Percentiles rank a stretch among this genome's conserved stretches.
Evolutionary conservation across 1,139 yeast genomes (phyloP).

Genomic region (Torulaspora globosa): DNA sequence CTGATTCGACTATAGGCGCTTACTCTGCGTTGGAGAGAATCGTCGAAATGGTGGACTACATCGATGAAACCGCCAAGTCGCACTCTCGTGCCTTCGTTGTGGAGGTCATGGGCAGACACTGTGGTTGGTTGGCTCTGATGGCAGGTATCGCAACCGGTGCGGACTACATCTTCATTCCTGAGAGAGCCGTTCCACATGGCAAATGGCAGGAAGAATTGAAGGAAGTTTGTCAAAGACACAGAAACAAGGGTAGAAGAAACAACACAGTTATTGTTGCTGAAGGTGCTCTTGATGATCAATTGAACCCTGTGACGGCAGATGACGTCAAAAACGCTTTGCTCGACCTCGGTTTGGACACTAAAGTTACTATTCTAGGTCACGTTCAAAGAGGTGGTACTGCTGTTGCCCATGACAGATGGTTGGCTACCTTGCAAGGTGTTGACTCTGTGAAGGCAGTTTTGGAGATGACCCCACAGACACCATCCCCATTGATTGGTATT

Average conservation of each 20-base stretch:
- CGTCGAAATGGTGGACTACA: slow-evolving; percentile 72
- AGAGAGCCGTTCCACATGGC: slow-evolving; percentile 59
- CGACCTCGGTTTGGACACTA: slow-evolving; percentile 68
- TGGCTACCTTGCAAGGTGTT: slow-evolving; percentile 79
- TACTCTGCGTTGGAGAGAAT: slow-evolving; percentile 73
- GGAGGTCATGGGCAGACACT: slow-evolving; percentile 88
- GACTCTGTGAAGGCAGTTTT: slow-evolving; percentile 77
- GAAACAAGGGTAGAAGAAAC: slow-evolving; percentile 68
- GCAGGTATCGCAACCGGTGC: slow-evolving; percentile 82
- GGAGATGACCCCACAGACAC: slow-evolving; percentile 64
- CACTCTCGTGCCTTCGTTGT: slow-evolving; percentile 81
- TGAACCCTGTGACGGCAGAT: slow-evolving; percentile 60
- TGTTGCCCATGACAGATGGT: slow-evolving; percentile 68
- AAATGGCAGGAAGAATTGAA: slow-evolving; percentile 68
- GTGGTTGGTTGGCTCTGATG: slow-evolving; percentile 85
- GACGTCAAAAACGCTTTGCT: slow-evolving; percentile 68
- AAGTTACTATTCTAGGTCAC: slow-evolving; percentile 76
- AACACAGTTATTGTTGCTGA: slow-evolving; percentile 80
- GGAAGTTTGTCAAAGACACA: slow-evolving; percentile 60
- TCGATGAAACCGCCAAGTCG: slow-evolving; percentile 79
- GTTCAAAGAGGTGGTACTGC: slow-evolving; percentile 88
- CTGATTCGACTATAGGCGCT: slow-evolving; percentile 81
- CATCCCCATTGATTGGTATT: slow-evolving; percentile 73
- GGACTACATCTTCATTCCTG: slow-evolving; percentile 76
- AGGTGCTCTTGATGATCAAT: slow-evolving; percentile 68